A percentile compares a stretch with the other conserved stretches of the same genome.
Conservation (phyloP, 2,329 filamentous ascomycete species). For the Elsinoe perseae region DNA sequence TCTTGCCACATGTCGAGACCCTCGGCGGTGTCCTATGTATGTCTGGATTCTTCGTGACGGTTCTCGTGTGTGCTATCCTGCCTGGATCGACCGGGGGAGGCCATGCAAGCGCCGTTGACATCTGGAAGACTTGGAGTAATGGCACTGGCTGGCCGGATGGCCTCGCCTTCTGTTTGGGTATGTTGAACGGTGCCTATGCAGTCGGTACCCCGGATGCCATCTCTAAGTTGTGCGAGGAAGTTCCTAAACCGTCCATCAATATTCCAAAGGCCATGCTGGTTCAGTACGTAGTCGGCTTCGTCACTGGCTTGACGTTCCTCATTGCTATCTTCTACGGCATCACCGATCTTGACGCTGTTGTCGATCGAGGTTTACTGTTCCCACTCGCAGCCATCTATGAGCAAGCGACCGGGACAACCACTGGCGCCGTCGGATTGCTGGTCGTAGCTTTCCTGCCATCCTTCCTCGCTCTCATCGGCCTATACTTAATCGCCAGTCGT, state of each 20-base stretch:
- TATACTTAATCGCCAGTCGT: constrained; percentile 54
- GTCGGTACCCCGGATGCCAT: constrained; percentile 57
- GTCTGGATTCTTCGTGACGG: constrained; percentile 47
- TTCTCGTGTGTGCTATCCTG: constrained; percentile 50
- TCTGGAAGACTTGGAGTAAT: constrained; percentile 39
- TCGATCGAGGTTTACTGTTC: constrained; percentile 35
- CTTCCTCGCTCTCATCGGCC: constrained; percentile 46
- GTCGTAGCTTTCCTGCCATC: constrained; percentile 44
- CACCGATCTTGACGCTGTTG: constrained; percentile 48
- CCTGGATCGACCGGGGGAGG: constrained; percentile 37
- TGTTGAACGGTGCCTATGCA: constrained; percentile 59
- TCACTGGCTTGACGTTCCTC: constrained; percentile 42
- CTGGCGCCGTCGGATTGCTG: constrained; percentile 38
- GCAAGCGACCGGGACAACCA: constrained; percentile 37
- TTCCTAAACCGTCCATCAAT: constrained; percentile 44
- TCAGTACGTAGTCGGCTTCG: constrained; percentile 44
- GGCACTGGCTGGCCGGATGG: constrained; percentile 41
- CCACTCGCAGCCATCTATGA: constrained; percentile 61
- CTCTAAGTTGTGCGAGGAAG: constrained; percentile 58
- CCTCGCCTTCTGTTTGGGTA: constrained; percentile 54
- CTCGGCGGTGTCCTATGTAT: constrained; percentile 46
- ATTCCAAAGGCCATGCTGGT: constrained; percentile 48
- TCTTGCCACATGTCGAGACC: constrained; percentile 44
- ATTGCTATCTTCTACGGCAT: constrained; percentile 47
- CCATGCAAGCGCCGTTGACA: constrained; percentile 31